Base-by-base conservation (phyloP, 805 yeast genomes). In the Isabelozyma heimii region DNA sequence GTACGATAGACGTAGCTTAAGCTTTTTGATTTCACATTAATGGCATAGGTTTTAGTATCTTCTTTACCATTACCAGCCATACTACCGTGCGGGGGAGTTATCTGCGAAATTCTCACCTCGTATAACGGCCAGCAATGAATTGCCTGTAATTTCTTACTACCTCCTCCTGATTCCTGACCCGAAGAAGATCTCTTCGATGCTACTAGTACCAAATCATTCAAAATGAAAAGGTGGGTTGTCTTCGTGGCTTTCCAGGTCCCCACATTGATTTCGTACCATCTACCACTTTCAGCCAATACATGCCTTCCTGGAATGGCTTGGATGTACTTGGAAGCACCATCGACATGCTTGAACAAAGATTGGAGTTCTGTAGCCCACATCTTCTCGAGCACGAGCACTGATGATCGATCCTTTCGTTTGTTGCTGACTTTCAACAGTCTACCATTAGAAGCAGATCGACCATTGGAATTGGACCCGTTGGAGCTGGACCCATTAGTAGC, bases 241-340 rank as follows among this genome's bases (percentile, higher is more conserved):
- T 87, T 84, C 33, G 85, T 73, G 0, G 91, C 85, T 62, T 89
- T 89, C 81, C 89, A 83, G 10, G 96, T 89, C 0, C 94, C 91
- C 2, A 87, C 82, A 59, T 90, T 91, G 51, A 91, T 70, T 65
- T 91, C 97, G 49, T 79, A 82, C 97, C 97, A 91, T 44, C 91
- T 79, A 2, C 87, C 86, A 62, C 90, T 83, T 57, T 91, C 94
- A 8, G 83, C 79, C 15, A 89, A 69, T 2, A 91, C 80, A 64
- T 90, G 97, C 44, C 97, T 77, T 3, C 91, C 94, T 0, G 91
- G 89, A 7, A 80, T 64, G 1, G 88, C 82, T 16, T 90, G 87
- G 37, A 91, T 74, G 51, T 79, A 81, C 59, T 87, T 87, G 57
- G 88, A 91, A 0, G 96, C 91, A n/a, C 97, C 95, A 54, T 91